Evolutionary conservation across 2,329 filamentous ascomycete genomes (phyloP).

Genomic region (Paraphaeosphaeria minitans): DNA sequence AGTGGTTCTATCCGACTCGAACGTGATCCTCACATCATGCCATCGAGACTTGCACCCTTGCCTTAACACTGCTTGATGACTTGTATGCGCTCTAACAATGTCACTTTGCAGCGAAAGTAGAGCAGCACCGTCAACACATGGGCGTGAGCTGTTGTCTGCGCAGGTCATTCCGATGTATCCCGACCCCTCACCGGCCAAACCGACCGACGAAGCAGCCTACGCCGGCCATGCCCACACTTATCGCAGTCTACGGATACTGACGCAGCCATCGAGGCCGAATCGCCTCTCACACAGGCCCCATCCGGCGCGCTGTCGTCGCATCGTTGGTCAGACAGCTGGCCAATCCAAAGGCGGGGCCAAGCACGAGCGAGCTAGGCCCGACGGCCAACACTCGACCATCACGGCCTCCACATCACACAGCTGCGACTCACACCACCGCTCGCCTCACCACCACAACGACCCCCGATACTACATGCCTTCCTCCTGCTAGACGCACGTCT

Average conservation of each 20-base stretch:
- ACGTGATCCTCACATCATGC: slow-evolving; percentile 47
- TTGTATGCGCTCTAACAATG: slow-evolving; percentile 20
- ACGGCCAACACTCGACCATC: slow-evolving; percentile 7
- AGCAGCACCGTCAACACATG: neutral
- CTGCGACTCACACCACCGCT: slow-evolving; percentile 16
- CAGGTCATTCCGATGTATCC: neutral
- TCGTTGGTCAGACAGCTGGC: slow-evolving; percentile 33
- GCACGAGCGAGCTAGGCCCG: slow-evolving; percentile 1
- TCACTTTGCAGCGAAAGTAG: neutral
- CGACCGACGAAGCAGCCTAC: neutral
- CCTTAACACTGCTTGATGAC: slow-evolving; percentile 18
- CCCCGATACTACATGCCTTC: slow-evolving; percentile 29
- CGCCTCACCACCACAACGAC: slow-evolving; percentile 14
- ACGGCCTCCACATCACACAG: slow-evolving; percentile 24
- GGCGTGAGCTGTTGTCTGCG: neutral
- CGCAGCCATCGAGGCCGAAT: slow-evolving; percentile 9
- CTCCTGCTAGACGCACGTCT: slow-evolving; percentile 48
- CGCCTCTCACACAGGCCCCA: slow-evolving; percentile 29
- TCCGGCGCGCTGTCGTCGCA: slow-evolving; percentile 25
- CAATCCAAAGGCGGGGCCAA: slow-evolving; percentile 16
- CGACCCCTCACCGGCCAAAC: neutral
- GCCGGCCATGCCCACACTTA: neutral
- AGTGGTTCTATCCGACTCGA: slow-evolving; percentile 41
- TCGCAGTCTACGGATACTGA: neutral
- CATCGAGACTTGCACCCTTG: slow-evolving; percentile 43